Evolutionary conservation across 768 basidiomycete genomes (phyloP), one percentile per base, ranked within the genome.

Genomic region (Mrakia blollopis): DNA sequence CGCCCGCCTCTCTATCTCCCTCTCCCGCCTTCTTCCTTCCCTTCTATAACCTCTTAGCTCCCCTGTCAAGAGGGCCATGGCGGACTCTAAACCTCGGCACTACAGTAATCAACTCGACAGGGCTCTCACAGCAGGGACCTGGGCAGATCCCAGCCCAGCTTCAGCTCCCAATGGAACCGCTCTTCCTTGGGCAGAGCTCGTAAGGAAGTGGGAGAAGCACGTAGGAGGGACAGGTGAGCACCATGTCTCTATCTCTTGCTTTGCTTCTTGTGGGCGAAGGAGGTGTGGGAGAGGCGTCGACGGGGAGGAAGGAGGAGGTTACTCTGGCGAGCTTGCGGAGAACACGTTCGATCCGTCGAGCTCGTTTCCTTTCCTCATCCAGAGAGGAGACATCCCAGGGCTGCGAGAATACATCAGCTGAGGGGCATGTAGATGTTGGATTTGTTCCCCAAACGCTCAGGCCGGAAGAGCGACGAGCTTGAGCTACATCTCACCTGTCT

Each of bases 131-230:
- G 89, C 88, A 0, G 93, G 93, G 11, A 85, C 88, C 79, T 94
- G 93, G 93, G 84, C 88, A 21, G 85, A 89, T 9, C 79, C 84
- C 3, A 82, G 82, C 37, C 91, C 92, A 0, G 91, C 90, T 6
- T 91, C 87, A 79, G 84, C 87, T 0, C 86, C 86, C 41, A 87
- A 88, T 41, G 90, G 87, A 21, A 78, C 80, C 0, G 80, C 83
- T 6, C 82, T 94, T 23, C 85, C 89, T 16, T 94, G 93, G 93
- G 86, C 89, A 1, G 91, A 92, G 81, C 87, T 94, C 18, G 84
- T 94, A 57, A 88, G 91, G 79, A 94, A 94, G 83, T 93, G 92
- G 85, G 89, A 91, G 82, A 94, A 94, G 79, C 93, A 94, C 79
- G 91, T 90, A 80, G 76, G 79, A 28, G 73, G 28, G 35, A 61